Percentiles rank a stretch among this genome's conserved stretches.
These are phyloP conservation scores for Astrocystis sublimbata DNA, from an alignment of 495 filamentous ascomycete genomes.

Conservation along the genomic window DNA sequence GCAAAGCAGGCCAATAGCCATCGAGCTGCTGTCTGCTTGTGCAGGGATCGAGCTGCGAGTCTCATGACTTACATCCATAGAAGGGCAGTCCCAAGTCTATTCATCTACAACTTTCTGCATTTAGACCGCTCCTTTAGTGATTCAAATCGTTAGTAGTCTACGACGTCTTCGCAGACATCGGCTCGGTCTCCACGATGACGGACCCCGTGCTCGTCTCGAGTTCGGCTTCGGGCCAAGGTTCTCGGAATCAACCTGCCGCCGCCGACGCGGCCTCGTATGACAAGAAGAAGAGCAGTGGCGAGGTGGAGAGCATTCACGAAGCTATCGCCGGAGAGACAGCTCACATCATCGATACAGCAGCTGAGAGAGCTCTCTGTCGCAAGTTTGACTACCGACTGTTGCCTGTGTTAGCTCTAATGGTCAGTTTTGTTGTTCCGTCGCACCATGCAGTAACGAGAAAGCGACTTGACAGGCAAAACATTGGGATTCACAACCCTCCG, in stretches of 20 bases:
- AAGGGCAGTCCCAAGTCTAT: too few relatives aligned
- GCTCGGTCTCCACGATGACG: background rate
- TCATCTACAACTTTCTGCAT: background rate
- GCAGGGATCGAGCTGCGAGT: background rate
- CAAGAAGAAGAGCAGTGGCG: conserved; percentile 21
- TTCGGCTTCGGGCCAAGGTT: too few relatives aligned
- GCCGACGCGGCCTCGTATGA: conserved; percentile 9
- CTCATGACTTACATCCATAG: too few relatives aligned
- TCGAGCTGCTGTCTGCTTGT: background rate
- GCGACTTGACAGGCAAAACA: background rate
- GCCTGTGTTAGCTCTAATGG: conserved; percentile 65
- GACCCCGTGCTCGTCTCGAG: background rate
- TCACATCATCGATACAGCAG: conserved; percentile 37
- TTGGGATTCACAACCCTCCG: background rate
- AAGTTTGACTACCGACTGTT: conserved; percentile 65
- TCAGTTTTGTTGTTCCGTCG: conserved; percentile 27
- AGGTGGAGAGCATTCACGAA: conserved; percentile 23
- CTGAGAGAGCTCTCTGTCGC: conserved; percentile 63
- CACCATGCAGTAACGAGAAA: background rate
- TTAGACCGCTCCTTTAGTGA: background rate
- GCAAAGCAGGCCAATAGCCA: too few relatives aligned
- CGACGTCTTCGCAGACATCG: background rate
- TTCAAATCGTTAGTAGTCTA: background rate
- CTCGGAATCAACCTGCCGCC: background rate
- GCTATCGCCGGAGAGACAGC: conserved; percentile 18